Base-by-base conservation (phyloP, 2,329 filamentous ascomycete species). In the Scedosporium dehoogii region DNA sequence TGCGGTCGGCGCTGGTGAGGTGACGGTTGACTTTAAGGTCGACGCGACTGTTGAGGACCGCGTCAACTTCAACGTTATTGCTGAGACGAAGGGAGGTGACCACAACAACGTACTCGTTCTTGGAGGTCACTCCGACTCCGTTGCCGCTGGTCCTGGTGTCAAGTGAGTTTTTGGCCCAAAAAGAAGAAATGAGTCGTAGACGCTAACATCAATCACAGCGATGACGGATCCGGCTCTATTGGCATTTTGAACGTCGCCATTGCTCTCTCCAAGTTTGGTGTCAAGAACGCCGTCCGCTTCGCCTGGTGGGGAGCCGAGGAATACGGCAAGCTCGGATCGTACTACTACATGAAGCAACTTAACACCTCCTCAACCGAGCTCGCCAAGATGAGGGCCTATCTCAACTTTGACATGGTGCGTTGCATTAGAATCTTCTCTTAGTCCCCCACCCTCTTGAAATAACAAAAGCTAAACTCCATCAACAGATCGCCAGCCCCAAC, bases 221-320 rank as follows among this genome's bases (percentile, higher is more conserved):
- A 87, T 67, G 82, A 87, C 66, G 84, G 84, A 42, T 83, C 80
- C 9, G 84, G 84, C 16, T 78, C 78, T 4, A 68, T 76, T 61
- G 76, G 77, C 4, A 69, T 81, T 5, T 71, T 81, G n/a, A 77
- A 77, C 62, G 72, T 81, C 42, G 78, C 79, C 46, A 71, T 73
- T 57, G 74, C 75, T 51, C 72, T 81, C 5, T 64, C 72, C 63
- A 73, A 75, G 38, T 80, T 77, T 69, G 70, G 67, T 3, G 72
- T 78, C 67, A 79, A 79, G 65, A 81, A 81, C 67, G 76, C 76
- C 46, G 75, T 81, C 41, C 75, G 79, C 5, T 79, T 82, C 64
- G 78, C 73, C 12, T 82, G 78, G 72, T 81, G 79, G 79, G 74
- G 77, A n/a, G 79, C 77, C 6, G 79, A 82, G 69, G 79, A 82